Evolutionary conservation across 768 basidiomycete genomes (phyloP).

Genomic region (Mycena venus): DNA sequence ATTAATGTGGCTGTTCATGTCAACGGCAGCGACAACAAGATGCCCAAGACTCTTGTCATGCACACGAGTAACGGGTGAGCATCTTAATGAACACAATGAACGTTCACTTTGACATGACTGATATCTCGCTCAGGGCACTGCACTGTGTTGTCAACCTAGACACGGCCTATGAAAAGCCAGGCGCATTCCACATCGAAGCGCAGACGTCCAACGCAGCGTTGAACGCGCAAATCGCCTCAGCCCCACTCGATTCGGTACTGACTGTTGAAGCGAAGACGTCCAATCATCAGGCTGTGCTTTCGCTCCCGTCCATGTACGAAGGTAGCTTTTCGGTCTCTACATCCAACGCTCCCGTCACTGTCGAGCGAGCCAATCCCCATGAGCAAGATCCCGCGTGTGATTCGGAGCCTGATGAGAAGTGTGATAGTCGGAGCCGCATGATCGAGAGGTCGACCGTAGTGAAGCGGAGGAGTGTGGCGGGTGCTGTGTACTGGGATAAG

Average conservation of each 20-base stretch:
- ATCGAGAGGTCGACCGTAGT: constrained; percentile 18
- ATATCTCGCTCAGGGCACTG: constrained; percentile 44
- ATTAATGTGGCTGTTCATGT: constrained; percentile 57
- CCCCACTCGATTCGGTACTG: constrained; percentile 53
- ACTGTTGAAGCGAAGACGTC: constrained; percentile 43
- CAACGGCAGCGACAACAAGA: constrained; percentile 38
- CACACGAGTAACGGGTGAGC: constrained; percentile 60
- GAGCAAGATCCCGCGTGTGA: constrained; percentile 43
- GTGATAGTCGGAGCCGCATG: constrained; percentile 45
- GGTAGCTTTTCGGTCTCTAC: constrained; percentile 52
- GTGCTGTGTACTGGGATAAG: constrained; percentile 32
- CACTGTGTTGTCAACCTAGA: constrained; percentile 46
- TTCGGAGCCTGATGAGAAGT: background rate
- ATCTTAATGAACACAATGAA: too few species aligned
- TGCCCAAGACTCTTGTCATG: constrained; percentile 46
- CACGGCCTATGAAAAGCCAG: constrained; percentile 42
- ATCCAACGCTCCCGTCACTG: constrained; percentile 33
- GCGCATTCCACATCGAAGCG: constrained; percentile 48
- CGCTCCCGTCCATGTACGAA: constrained; percentile 55
- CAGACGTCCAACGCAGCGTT: constrained; percentile 46
- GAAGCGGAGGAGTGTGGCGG: background rate
- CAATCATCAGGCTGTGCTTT: constrained; percentile 39
- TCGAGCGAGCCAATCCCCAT: constrained; percentile 42
- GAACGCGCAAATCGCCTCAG: constrained; percentile 40
- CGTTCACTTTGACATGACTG: background rate